Evolutionary conservation across 2,329 filamentous ascomycete species (phyloP).

Genomic region (Neocatenulostroma microsporum): DNA sequence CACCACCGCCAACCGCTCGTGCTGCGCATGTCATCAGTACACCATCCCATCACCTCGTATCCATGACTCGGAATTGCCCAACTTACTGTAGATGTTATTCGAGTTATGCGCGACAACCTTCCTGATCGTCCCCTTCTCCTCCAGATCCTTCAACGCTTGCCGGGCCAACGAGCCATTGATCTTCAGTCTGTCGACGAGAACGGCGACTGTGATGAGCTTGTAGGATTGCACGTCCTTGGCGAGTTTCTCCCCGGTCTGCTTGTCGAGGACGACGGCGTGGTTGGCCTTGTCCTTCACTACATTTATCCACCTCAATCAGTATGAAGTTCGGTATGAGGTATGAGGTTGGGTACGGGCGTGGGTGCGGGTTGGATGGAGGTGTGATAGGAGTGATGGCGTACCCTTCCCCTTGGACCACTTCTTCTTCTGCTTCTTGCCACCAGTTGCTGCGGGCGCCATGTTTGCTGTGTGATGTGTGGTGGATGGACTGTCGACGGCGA

Average conservation of each 20-base stretch:
- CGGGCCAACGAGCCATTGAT: conserved; percentile 98
- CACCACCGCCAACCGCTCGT: too few relatives aligned
- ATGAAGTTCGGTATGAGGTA: too few relatives aligned
- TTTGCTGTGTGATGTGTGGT: conserved; percentile 1
- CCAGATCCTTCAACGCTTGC: conserved; percentile 79
- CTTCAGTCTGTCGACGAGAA: conserved; percentile 99
- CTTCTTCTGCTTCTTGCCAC: conserved; percentile 73
- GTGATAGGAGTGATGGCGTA: conserved; percentile 5
- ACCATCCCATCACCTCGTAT: too few relatives aligned
- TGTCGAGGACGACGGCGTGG: conserved; percentile 98
- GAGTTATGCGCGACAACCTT: conserved; percentile 94
- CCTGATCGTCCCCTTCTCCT: conserved; percentile 98
- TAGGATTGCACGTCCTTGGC: conserved; percentile 99
- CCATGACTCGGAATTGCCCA: too few relatives aligned
- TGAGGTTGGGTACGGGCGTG: too few relatives aligned
- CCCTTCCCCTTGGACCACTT: conserved; percentile 59
- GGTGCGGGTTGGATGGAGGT: not conserved
- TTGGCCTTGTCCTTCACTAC: conserved; percentile 99
- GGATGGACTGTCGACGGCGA: not conserved
- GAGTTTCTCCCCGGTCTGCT: conserved; percentile 93
- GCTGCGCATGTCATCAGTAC: too few relatives aligned
- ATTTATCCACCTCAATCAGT: conserved; percentile 1
- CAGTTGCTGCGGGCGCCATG: conserved; percentile 12
- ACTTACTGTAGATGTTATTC: conserved; percentile 84
- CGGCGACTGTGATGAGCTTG: conserved; percentile 97